Conservation (phyloP, 2,329 filamentous ascomycete species). For the Zymoseptoria brevis region DNA sequence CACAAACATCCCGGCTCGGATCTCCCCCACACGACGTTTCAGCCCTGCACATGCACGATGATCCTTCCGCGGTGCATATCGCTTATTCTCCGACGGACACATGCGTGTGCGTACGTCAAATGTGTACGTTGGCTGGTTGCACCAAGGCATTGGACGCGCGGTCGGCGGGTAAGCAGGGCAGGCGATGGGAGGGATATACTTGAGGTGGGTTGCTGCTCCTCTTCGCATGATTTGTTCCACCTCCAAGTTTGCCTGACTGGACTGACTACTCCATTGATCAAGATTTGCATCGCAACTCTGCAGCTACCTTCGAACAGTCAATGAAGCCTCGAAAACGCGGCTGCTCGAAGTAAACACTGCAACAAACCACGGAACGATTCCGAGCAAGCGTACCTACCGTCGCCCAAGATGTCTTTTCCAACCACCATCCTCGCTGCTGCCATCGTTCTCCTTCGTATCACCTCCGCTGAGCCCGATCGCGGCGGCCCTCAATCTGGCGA, state of each 20-base stretch:
- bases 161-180: neutral
- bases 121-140: neutral
- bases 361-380: neutral
- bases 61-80: neutral
- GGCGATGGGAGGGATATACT: neutral
- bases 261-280: too few relatives aligned
- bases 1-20: neutral
- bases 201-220: neutral
- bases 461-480: neutral
- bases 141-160: neutral
- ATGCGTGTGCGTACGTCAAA: neutral
- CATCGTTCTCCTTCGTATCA: neutral
- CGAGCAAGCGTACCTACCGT: neutral
- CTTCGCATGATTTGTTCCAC: neutral
- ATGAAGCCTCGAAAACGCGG: neutral
- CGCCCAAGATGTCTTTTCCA: neutral
- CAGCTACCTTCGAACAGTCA: too few relatives aligned
- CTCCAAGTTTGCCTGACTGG: neutral
- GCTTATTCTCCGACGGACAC: neutral
- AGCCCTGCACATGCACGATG: neutral
- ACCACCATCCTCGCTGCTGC: neutral
- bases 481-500: neutral
- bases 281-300: too few relatives aligned
- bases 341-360: neutral
- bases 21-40: neutral